Evolutionary conservation across 2,329 filamentous ascomycete genomes (phyloP).

Genomic region (Scytalidium lignicola): DNA sequence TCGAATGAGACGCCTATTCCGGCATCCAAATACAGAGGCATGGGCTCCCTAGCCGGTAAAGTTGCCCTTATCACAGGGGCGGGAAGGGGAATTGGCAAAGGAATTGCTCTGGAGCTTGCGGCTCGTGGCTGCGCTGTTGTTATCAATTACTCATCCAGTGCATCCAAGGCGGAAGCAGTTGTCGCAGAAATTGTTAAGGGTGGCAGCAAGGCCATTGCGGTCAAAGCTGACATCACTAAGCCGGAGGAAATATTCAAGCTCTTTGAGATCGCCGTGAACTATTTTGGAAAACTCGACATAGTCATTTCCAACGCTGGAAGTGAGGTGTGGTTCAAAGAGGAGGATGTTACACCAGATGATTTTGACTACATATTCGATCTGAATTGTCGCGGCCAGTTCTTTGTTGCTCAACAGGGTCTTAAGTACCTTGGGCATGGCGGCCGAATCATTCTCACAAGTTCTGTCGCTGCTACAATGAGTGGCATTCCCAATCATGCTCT

Average conservation of each 20-base stretch:
- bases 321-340: slow-evolving; percentile 20
- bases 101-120: slow-evolving; percentile 33
- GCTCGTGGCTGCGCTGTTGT: slow-evolving; percentile 33
- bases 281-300: slow-evolving; percentile 23
- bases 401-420: slow-evolving; percentile 70
- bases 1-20: too few species aligned
- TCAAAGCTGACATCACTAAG: slow-evolving; percentile 53
- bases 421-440: slow-evolving; percentile 66
- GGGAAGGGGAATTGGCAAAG: slow-evolving; percentile 67
- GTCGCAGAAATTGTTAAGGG: slow-evolving; percentile 45
- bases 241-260: slow-evolving; percentile 28
- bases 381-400: slow-evolving; percentile 67
- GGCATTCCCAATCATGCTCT: slow-evolving; percentile 55
- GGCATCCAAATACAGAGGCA: too few species aligned
- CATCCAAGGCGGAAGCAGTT: slow-evolving; percentile 49
- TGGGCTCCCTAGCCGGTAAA: slow-evolving; percentile 39
- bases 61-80: slow-evolving; percentile 81
- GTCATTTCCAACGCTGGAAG: slow-evolving; percentile 26
- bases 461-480: slow-evolving; percentile 54
- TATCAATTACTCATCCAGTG: slow-evolving; percentile 60
- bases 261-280: slow-evolving; percentile 18
- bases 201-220: slow-evolving; percentile 47
- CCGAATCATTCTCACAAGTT: slow-evolving; percentile 63
- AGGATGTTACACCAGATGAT: slow-evolving; percentile 23
- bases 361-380: slow-evolving; percentile 49